phyloP scores from a whole-genome alignment of 305 asterid genomes.

The Fraxinus velutina region DNA sequence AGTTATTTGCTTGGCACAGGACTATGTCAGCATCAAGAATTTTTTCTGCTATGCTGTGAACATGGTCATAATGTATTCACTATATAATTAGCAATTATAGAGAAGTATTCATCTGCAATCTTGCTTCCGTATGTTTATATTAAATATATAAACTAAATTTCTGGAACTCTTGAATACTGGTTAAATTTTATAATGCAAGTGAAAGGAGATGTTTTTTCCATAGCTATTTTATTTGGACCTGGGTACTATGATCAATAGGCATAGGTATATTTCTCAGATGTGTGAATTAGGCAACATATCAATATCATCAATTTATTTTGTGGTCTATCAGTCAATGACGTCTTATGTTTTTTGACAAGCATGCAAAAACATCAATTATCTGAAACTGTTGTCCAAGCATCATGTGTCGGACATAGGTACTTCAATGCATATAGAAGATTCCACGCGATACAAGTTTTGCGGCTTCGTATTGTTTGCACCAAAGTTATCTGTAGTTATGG shows the following conservation, averaged over 20 bases:
- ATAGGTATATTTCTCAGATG: not conserved
- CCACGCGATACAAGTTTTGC: not conserved
- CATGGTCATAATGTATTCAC: not conserved
- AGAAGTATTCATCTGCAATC: not conserved
- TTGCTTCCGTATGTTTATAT: not conserved
- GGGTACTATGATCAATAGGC: not conserved
- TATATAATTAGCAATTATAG: not conserved
- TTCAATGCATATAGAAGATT: not conserved
- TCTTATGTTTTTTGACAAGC: not conserved
- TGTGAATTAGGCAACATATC: not conserved
- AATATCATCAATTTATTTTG: not conserved
- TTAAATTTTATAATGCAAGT: not conserved
- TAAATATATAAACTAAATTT: not conserved
- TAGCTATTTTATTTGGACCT: constrained; percentile 1
- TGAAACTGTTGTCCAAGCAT: not conserved
- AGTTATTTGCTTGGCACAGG: not conserved
- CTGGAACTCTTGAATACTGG: not conserved
- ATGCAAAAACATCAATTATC: not conserved
- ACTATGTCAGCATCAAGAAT: not conserved
- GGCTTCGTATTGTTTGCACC: not conserved
- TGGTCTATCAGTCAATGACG: not conserved
- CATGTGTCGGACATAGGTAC: not conserved
- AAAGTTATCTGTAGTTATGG: not conserved
- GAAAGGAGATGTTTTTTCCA: not conserved
- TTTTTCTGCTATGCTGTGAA: not conserved